Evolutionary conservation across 1,284 basidiomycete species (phyloP).

Genomic region (Grifola frondosa): DNA sequence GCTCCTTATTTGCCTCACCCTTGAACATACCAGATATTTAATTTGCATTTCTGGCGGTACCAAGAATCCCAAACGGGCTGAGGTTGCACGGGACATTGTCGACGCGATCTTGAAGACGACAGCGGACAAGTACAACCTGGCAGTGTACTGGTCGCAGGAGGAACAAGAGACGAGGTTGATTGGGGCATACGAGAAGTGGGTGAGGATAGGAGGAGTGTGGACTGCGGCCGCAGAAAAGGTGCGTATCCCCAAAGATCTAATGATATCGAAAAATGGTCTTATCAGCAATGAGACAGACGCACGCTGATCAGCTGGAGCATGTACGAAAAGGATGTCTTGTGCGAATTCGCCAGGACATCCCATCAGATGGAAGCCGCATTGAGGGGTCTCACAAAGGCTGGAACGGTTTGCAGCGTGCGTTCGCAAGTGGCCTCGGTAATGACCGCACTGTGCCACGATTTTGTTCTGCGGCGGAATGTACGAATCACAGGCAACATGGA

Average conservation of each 20-base stretch:
- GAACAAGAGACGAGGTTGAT: slow-evolving; percentile 16
- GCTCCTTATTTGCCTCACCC: neutral
- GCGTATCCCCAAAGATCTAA: too few relatives aligned
- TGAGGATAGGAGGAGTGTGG: slow-evolving; percentile 20
- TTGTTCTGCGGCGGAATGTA: slow-evolving; percentile 3
- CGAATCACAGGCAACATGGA: too few relatives aligned
- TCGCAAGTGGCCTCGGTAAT: slow-evolving; percentile 24
- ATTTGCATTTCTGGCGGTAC: slow-evolving; percentile 1
- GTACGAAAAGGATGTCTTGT: slow-evolving; percentile 27
- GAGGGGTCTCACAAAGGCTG: slow-evolving; percentile 24
- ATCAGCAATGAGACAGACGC: neutral
- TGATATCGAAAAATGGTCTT: too few relatives aligned
- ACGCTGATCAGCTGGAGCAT: slow-evolving; percentile 23
- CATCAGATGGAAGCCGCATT: slow-evolving; percentile 21
- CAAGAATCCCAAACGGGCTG: slow-evolving; percentile 6
- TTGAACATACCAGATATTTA: neutral
- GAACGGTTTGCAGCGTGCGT: slow-evolving; percentile 22
- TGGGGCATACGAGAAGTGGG: slow-evolving; percentile 19
- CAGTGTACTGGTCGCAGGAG: slow-evolving; percentile 14
- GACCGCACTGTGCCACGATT: slow-evolving; percentile 5
- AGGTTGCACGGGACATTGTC: slow-evolving; percentile 12
- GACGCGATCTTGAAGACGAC: slow-evolving; percentile 17
- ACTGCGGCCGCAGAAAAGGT: slow-evolving; percentile 17
- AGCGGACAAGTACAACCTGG: slow-evolving; percentile 6
- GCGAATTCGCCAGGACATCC: slow-evolving; percentile 19